Conservation (phyloP, 805 yeast genomes). For the Zygotorulaspora chibaensis region DNA sequence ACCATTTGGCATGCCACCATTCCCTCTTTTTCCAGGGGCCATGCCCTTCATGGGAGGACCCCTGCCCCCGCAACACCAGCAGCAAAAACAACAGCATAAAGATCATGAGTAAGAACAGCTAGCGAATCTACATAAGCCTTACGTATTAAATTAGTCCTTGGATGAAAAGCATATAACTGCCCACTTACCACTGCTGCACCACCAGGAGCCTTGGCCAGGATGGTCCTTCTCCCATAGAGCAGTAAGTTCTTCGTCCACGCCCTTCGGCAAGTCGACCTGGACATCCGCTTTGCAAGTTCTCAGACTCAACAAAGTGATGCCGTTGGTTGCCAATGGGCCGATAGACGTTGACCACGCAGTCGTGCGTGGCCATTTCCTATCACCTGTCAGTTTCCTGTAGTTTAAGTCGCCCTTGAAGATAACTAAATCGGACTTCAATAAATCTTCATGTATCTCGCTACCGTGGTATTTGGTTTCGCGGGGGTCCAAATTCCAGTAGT, state of each 20-base stretch:
- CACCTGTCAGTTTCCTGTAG: conserved; percentile 91
- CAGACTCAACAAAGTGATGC: conserved; percentile 64
- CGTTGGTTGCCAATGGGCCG: conserved; percentile 58
- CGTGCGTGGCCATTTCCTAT: conserved; percentile 79
- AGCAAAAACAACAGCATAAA: conserved; percentile 3
- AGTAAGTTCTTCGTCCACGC: conserved; percentile 65
- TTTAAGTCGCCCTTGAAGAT: conserved; percentile 95
- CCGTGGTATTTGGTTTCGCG: conserved; percentile 50
- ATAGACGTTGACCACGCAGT: conserved; percentile 71
- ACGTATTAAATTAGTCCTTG: not conserved
- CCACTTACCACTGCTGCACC: conserved; percentile 90
- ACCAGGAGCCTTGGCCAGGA: conserved; percentile 62
- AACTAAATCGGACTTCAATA: conserved; percentile 61
- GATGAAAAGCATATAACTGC: conserved; percentile 70
- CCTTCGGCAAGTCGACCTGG: conserved; percentile 74
- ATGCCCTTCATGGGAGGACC: conserved; percentile 31
- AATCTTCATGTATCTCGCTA: conserved; percentile 53
- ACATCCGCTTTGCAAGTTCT: conserved; percentile 98
- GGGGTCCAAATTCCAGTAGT: conserved; percentile 66
- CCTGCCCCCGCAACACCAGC: not conserved
- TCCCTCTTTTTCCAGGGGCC: conserved; percentile 36
- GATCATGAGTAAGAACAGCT: not conserved
- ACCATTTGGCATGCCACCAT: conserved; percentile 36
- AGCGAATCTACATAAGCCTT: not conserved
- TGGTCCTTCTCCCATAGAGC: conserved; percentile 55